Evolutionary conservation across 352 stramenopile genomes (phyloP).

Genomic region (Phytophthora multivora): DNA sequence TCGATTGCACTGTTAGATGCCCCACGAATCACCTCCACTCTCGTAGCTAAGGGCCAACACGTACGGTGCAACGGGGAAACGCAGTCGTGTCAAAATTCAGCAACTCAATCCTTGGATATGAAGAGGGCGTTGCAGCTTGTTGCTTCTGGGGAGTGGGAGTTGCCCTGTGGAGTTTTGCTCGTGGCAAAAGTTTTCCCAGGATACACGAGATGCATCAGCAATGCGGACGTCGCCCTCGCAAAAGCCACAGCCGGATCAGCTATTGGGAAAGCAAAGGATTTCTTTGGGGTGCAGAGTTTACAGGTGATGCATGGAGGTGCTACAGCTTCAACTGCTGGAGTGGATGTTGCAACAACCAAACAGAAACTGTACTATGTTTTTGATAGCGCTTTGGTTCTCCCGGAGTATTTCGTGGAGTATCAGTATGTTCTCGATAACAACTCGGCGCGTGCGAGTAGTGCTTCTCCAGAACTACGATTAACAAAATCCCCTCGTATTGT

Average conservation of each 20-base stretch:
- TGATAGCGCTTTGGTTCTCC: constrained; percentile 77
- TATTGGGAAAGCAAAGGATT: constrained; percentile 36
- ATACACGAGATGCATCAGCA: constrained; percentile 53
- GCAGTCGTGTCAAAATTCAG: constrained; percentile 1
- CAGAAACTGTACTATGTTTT: constrained; percentile 84
- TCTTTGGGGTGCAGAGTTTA: constrained; percentile 57
- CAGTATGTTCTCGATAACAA: constrained; percentile 48
- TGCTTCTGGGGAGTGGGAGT: constrained; percentile 47
- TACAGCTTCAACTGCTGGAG: constrained; percentile 11
- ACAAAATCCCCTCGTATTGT: constrained; percentile 11
- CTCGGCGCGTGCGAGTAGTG: constrained; percentile 7
- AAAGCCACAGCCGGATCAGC: constrained; percentile 15
- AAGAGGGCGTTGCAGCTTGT: constrained; percentile 45
- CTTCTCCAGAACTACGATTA: neutral
- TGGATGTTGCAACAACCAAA: constrained; percentile 25
- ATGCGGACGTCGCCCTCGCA: constrained; percentile 19
- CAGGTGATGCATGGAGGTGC: constrained; percentile 43
- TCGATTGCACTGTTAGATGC: constrained; percentile 68
- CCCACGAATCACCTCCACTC: constrained; percentile 27
- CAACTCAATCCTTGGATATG: constrained; percentile 30
- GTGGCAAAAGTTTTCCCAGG: constrained; percentile 89
- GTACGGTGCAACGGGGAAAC: neutral
- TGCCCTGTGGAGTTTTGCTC: constrained; percentile 55
- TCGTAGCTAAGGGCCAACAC: constrained; percentile 29
- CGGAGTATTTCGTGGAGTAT: constrained; percentile 89